These are phyloP conservation scores for Aspergillus cristatus DNA, from an alignment of 495 filamentous ascomycete genomes.

Conservation along the genomic window DNA sequence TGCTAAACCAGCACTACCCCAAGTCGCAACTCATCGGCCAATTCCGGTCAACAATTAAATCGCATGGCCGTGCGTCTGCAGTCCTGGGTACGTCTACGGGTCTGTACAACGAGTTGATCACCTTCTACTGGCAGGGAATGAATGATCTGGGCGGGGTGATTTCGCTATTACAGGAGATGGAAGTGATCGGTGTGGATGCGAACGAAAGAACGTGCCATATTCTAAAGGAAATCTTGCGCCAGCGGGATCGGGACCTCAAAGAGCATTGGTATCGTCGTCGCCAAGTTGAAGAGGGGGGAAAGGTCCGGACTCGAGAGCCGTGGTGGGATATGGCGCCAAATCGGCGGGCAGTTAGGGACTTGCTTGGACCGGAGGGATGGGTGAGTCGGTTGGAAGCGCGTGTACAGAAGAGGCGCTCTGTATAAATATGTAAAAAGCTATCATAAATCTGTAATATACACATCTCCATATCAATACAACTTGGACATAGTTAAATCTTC, in stretches of 20 bases:
- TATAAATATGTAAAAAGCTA: too few relatives aligned
- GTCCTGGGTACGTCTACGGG: conserved; percentile 62
- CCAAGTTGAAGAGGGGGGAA: too few relatives aligned
- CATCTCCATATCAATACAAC: neutral
- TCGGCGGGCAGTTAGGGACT: conserved; percentile 20
- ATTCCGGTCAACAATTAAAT: conserved; percentile 61
- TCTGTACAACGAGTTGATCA: conserved; percentile 67
- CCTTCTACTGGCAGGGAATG: conserved; percentile 53
- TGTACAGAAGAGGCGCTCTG: conserved; percentile 1
- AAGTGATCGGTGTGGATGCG: conserved; percentile 53
- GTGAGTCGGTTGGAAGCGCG: conserved; percentile 14
- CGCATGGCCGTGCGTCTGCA: conserved; percentile 58
- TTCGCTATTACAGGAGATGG: conserved; percentile 68
- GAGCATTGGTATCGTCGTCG: neutral
- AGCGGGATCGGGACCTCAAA: conserved; percentile 15
- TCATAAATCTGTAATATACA: conserved; percentile 12
- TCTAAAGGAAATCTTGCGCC: conserved; percentile 25
- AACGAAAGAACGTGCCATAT: conserved; percentile 47
- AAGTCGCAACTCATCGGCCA: conserved; percentile 51
- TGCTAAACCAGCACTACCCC: conserved; percentile 53
- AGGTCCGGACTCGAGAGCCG: conserved; percentile 4
- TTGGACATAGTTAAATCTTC: conserved; percentile 27
- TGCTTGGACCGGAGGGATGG: conserved; percentile 23
- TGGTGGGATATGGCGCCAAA: conserved; percentile 36
- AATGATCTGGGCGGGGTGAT: conserved; percentile 52